These are phyloP conservation scores for Xylaria acuta DNA, from an alignment of 495 filamentous ascomycete species.

Conservation along the genomic window DNA sequence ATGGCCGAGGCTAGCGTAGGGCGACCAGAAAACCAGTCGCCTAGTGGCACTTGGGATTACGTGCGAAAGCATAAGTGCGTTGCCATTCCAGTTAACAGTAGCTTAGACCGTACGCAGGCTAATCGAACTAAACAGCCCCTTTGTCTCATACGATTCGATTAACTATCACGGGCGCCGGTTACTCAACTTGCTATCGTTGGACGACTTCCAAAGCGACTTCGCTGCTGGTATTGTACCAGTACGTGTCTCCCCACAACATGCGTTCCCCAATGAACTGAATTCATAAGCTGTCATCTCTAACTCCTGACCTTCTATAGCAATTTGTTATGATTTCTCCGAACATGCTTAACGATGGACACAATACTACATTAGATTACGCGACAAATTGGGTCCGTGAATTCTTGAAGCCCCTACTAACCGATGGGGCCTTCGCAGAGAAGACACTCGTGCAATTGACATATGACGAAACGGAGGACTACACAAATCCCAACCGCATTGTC, in stretches of 20 bases:
- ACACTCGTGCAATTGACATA: constrained; percentile 73
- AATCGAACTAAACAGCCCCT: constrained; percentile 44
- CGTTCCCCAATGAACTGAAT: not conserved
- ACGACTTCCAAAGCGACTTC: constrained; percentile 61
- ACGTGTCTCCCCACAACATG: not conserved
- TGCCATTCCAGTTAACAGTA: not conserved
- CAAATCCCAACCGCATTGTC: constrained; percentile 62
- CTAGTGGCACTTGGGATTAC: constrained; percentile 63
- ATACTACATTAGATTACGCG: constrained; percentile 65
- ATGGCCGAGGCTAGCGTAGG: constrained; percentile 60
- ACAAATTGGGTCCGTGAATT: constrained; percentile 65
- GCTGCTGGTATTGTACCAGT: constrained; percentile 55
- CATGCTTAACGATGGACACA: constrained; percentile 76
- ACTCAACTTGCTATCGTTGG: constrained; percentile 65
- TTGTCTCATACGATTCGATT: constrained; percentile 57
- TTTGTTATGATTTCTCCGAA: constrained; percentile 73
- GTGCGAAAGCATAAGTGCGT: constrained; percentile 73
- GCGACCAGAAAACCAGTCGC: constrained; percentile 44
- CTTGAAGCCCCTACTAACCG: constrained; percentile 62
- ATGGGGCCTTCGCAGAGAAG: constrained; percentile 63
- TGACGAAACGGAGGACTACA: constrained; percentile 68
- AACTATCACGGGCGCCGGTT: constrained; percentile 60
- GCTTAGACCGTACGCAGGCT: not conserved
- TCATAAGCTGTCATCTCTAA: not conserved
- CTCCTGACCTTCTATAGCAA: constrained; percentile 47